phyloP scores from a whole-genome alignment of 73 alveolate genomes.

The Urostyla sp. region DNA sequence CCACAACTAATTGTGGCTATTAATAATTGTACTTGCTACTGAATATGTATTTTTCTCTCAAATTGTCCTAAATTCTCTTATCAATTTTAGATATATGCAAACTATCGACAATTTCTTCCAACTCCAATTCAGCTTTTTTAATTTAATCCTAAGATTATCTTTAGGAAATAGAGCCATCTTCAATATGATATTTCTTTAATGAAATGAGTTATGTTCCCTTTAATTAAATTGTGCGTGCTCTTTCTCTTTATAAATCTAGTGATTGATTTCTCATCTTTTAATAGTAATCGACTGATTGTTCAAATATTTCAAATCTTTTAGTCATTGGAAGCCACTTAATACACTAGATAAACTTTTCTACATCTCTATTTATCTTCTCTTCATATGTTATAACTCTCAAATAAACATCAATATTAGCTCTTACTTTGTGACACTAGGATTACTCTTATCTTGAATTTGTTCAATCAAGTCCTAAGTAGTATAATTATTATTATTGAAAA shows the following conservation, averaged over 20 bases:
- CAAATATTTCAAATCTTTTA: slow-evolving; percentile 29
- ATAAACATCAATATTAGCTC: slow-evolving; percentile 58
- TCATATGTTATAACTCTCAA: slow-evolving; percentile 48
- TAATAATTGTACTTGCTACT: slow-evolving; percentile 36
- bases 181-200: slow-evolving; percentile 15
- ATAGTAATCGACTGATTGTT: slow-evolving; percentile 10
- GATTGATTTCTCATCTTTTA: background rate
- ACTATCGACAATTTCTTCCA: background rate
- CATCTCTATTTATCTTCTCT: slow-evolving; percentile 29
- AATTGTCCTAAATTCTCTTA: background rate
- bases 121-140: too few species aligned
- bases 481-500: background rate
- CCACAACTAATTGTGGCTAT: background rate
- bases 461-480: slow-evolving; percentile 48
- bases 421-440: slow-evolving; percentile 11
- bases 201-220: slow-evolving; percentile 1
- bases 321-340: slow-evolving; percentile 50
- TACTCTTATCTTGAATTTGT: slow-evolving; percentile 2
- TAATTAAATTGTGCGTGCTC: background rate
- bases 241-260: slow-evolving; percentile 9
- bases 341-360: slow-evolving; percentile 13
- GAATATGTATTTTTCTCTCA: slow-evolving; percentile 21
- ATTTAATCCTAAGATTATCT: too few species aligned
- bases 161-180: too few species aligned
- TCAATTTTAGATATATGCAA: background rate